Conservation (phyloP, 1,139 yeast species). For the Taphrina deformans region DNA sequence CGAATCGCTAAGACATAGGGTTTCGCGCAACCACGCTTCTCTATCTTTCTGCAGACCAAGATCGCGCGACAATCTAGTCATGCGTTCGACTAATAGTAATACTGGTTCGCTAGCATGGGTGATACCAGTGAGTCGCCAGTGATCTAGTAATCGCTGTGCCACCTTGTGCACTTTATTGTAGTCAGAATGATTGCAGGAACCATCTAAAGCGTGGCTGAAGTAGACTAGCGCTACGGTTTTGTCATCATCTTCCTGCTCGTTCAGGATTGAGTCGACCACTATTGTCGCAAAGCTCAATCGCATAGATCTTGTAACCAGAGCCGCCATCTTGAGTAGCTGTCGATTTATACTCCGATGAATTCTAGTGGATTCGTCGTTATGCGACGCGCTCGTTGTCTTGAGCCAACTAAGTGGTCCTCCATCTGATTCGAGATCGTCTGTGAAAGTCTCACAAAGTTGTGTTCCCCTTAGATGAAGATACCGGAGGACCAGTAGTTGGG, state of each 20-base stretch:
- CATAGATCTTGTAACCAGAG: neutral
- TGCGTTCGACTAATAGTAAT: neutral
- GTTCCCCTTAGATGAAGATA: neutral
- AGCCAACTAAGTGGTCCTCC: neutral
- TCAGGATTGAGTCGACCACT: neutral
- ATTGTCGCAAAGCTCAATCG: neutral
- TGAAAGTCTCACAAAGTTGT: neutral
- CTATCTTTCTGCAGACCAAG: neutral
- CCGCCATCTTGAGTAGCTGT: neutral
- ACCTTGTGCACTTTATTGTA: neutral
- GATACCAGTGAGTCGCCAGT: neutral
- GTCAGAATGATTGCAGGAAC: neutral
- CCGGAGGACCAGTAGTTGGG: neutral
- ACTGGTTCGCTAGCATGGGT: neutral
- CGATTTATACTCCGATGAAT: neutral
- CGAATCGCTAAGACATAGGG: neutral
- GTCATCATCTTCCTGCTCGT: neutral
- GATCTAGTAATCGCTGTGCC: neutral
- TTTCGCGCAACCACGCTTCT: neutral
- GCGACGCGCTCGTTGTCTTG: neutral
- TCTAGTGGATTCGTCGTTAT: neutral
- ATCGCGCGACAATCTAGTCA: neutral
- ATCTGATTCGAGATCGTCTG: neutral
- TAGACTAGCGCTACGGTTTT: neutral
- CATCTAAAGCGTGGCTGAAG: neutral